These are phyloP conservation scores for Knoxia roxburghii DNA, from an alignment of 257 asterid genomes.

Conservation along the genomic window DNA sequence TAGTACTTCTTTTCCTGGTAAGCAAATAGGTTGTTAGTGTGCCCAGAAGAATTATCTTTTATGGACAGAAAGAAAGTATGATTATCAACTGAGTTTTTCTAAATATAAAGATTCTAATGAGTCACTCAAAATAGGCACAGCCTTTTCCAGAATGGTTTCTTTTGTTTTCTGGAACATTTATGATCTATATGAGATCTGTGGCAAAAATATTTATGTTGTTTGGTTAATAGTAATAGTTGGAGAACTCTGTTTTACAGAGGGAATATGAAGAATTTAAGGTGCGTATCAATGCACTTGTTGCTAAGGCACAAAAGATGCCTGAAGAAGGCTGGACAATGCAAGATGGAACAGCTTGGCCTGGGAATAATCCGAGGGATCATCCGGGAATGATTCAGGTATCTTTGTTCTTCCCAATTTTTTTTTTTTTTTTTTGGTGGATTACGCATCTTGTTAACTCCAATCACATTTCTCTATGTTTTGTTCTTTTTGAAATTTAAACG, in stretches of 20 bases:
- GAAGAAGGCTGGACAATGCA: conserved; percentile 97
- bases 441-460: background rate
- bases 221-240: background rate
- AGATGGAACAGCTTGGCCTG: conserved; percentile 92
- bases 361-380: conserved; percentile 80
- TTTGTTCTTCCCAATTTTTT: conserved; percentile 6
- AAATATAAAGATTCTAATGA: too few species aligned
- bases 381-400: conserved; percentile 95
- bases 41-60: background rate
- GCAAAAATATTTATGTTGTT: background rate
- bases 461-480: background rate
- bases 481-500: conserved; percentile 1
- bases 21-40: background rate
- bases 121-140: background rate
- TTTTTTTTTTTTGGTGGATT: background rate
- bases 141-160: background rate
- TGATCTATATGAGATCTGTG: background rate
- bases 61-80: too few species aligned
- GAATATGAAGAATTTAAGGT: conserved; percentile 86
- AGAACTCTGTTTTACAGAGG: conserved; percentile 43
- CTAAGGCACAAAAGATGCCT: conserved; percentile 78
- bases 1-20: background rate
- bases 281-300: conserved; percentile 71
- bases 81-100: too few species aligned
- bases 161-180: background rate